Conservation (phyloP, 495 filamentous ascomycete species). For the Staphylotrichum longicolle region DNA sequence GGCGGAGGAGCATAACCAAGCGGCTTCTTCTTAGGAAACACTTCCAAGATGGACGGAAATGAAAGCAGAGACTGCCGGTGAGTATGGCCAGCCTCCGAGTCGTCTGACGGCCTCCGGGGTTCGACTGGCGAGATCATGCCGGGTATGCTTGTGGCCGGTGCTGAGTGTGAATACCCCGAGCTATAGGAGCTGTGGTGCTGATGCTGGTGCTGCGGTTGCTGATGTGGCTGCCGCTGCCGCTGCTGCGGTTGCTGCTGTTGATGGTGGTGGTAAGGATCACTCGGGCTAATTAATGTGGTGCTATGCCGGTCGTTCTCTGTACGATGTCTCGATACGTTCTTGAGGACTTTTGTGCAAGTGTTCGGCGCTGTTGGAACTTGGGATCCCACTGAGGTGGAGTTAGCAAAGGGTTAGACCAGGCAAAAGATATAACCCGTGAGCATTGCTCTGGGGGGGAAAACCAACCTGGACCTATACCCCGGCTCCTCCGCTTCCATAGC, state of each 20-base stretch:
- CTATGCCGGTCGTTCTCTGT: slow-evolving; percentile 45
- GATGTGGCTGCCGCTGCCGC: no score
- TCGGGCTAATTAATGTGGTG: slow-evolving; percentile 49
- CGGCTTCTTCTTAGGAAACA: slow-evolving; percentile 42
- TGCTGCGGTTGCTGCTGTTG: no score
- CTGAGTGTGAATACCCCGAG: slow-evolving; percentile 40
- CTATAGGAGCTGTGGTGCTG: slow-evolving; percentile 38
- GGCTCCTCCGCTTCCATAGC: slow-evolving; percentile 54
- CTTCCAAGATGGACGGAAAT: slow-evolving; percentile 51
- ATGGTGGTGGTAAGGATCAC: slow-evolving; percentile 35
- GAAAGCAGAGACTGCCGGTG: slow-evolving; percentile 50
- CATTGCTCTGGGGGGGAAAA: no score
- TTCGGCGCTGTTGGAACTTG: slow-evolving; percentile 35
- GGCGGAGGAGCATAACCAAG: slow-evolving; percentile 35
- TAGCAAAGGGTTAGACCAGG: no score
- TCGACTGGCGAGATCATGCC: slow-evolving; percentile 50
- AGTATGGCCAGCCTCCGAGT: slow-evolving; percentile 36
- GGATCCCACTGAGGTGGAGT: slow-evolving; percentile 37
- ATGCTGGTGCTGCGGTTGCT: no score
- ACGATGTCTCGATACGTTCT: slow-evolving; percentile 37
- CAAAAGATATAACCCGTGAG: no score
- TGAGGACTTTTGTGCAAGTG: slow-evolving; percentile 37
- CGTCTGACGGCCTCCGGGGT: slow-evolving; percentile 43
- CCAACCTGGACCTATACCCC: slow-evolving; percentile 51
- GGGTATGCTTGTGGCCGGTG: slow-evolving; percentile 36